Evolutionary conservation across 2,329 filamentous ascomycete species (phyloP).

Genomic region (Pseudogymnoascus sp.): DNA sequence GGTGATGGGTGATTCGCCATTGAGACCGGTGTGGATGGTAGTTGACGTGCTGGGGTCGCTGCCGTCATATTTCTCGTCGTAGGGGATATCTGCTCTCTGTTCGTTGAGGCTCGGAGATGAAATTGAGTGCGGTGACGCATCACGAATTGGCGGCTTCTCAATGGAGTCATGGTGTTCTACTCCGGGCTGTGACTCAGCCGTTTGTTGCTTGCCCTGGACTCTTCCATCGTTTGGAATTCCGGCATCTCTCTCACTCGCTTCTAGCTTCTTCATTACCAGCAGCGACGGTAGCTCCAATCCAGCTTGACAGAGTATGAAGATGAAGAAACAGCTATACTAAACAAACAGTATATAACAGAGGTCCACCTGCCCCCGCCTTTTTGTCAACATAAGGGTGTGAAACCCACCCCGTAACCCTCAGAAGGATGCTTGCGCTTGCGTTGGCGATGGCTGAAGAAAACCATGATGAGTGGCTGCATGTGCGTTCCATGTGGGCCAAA

Average conservation of each 20-base stretch:
- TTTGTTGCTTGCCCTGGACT: neutral
- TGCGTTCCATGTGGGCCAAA: neutral
- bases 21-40: neutral
- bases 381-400: neutral
- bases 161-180: neutral
- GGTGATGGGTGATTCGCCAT: constrained; percentile 17
- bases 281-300: neutral
- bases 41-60: neutral
- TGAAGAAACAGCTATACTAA: neutral
- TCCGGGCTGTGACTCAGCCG: neutral
- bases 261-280: neutral
- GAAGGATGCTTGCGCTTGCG: neutral
- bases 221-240: neutral
- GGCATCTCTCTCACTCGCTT: neutral
- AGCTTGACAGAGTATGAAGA: neutral
- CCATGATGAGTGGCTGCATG: neutral
- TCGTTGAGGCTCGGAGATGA: neutral
- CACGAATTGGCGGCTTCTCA: neutral
- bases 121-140: neutral
- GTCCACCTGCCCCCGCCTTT: neutral
- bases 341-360: neutral
- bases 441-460: neutral
- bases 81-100: neutral
- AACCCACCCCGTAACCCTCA: neutral
- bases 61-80: neutral